A percentile compares a stretch with the other conserved stretches of the same genome.
Conservation (phyloP, 495 filamentous ascomycete genomes). For the Hypomontagnella submonticulosa region DNA sequence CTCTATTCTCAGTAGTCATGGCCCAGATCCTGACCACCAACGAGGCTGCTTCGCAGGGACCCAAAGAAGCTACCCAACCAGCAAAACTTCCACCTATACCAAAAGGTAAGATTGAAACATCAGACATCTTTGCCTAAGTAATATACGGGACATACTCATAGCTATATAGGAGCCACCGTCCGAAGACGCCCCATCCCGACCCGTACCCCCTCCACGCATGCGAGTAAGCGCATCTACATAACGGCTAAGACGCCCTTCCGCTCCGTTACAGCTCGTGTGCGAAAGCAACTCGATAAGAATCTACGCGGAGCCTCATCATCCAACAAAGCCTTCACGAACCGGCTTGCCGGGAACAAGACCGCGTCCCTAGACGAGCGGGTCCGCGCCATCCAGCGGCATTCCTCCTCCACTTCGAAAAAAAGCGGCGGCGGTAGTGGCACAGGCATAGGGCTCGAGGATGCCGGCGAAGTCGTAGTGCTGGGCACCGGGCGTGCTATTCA, state of each 20-base stretch:
- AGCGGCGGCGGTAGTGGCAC: constrained; percentile 30
- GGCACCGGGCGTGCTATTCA: constrained; percentile 84
- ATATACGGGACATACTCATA: constrained; percentile 65
- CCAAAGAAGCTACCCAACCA: constrained; percentile 36
- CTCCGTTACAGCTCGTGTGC: constrained; percentile 81
- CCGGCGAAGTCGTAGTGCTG: constrained; percentile 75
- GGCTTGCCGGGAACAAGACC: constrained; percentile 47
- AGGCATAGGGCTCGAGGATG: constrained; percentile 39
- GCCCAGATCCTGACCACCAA: constrained; percentile 1
- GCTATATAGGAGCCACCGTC: constrained; percentile 78
- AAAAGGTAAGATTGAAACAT: constrained; percentile 49
- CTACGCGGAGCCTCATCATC: constrained; percentile 58
- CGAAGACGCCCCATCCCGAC: constrained; percentile 68
- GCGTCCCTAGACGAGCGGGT: constrained; percentile 55
- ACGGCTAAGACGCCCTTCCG: constrained; percentile 79
- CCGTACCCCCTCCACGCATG: constrained; percentile 51
- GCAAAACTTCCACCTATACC: constrained; percentile 61
- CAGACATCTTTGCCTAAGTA: constrained; percentile 15
- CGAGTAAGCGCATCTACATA: constrained; percentile 76
- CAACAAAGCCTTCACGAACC: constrained; percentile 53
- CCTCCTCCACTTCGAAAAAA: constrained; percentile 1
- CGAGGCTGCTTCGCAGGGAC: constrained; percentile 18
- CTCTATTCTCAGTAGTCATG: constrained; percentile 12
- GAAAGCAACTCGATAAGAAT: constrained; percentile 75
- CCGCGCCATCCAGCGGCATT: constrained; percentile 54